Conservation (phyloP, 768 basidiomycete species). For the Termitomyces sp. region DNA sequence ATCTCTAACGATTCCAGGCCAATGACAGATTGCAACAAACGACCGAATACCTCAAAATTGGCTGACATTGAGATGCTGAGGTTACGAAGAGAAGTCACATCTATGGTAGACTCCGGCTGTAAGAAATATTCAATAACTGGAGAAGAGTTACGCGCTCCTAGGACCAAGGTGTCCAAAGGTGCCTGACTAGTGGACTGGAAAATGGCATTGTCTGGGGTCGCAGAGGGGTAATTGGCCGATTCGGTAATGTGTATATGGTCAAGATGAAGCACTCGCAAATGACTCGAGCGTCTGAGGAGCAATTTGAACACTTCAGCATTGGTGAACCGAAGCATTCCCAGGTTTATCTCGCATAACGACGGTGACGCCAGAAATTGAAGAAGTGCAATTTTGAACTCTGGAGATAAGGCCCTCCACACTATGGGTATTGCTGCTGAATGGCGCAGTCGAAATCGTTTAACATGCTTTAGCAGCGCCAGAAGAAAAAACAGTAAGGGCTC, state of each 20-base stretch:
- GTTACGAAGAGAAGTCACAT: slow-evolving; percentile 16
- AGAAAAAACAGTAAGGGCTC: slow-evolving; percentile 17
- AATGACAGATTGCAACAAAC: slow-evolving; percentile 19
- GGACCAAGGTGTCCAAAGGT: slow-evolving; percentile 19
- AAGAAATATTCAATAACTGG: slow-evolving; percentile 19
- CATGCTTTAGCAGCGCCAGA: slow-evolving; percentile 16
- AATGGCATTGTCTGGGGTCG: not conserved
- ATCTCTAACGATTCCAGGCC: slow-evolving; percentile 20
- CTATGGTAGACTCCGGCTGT: slow-evolving; percentile 17
- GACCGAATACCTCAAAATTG: slow-evolving; percentile 21
- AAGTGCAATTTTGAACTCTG: slow-evolving; percentile 14
- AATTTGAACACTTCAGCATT: slow-evolving; percentile 11
- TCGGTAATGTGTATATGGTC: slow-evolving; percentile 15
- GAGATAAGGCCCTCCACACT: slow-evolving; percentile 15
- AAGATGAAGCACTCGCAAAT: slow-evolving; percentile 17
- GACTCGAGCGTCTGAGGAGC: slow-evolving; percentile 14
- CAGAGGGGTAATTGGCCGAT: not conserved
- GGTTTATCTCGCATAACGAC: slow-evolving; percentile 17
- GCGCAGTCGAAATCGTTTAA: slow-evolving; percentile 20
- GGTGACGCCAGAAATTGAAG: slow-evolving; percentile 14
- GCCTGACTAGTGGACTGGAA: not conserved
- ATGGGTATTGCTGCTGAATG: slow-evolving; percentile 19
- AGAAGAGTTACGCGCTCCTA: slow-evolving; percentile 23
- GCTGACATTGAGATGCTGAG: slow-evolving; percentile 23
- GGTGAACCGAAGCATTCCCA: slow-evolving; percentile 18